Percentiles rank a stretch among this genome's conserved stretches.
Evolutionary conservation across 176 grass and related monocot species (phyloP).

Genomic region (Musa schizocarpa): DNA sequence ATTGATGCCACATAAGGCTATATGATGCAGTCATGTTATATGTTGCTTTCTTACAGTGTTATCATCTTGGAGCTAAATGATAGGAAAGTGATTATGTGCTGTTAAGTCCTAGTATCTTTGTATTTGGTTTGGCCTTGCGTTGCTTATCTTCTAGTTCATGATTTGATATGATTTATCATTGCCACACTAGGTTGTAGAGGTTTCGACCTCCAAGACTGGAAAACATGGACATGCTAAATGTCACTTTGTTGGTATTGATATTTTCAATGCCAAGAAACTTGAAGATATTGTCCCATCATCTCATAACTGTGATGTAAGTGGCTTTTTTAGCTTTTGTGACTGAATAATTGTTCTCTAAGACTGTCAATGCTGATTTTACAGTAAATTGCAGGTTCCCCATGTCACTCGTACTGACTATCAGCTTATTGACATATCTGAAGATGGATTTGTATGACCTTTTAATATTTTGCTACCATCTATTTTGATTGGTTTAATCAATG

Average conservation of each 20-base stretch:
- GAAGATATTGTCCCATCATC: constrained; percentile 59
- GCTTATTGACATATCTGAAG: constrained; percentile 56
- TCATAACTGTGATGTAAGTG: constrained; percentile 51
- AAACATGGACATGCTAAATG: constrained; percentile 49
- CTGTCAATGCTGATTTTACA: neutral
- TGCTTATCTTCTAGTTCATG: neutral
- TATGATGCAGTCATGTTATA: too few species aligned
- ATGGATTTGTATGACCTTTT: constrained; percentile 44
- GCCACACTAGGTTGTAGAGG: constrained; percentile 33
- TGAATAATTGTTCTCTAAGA: neutral
- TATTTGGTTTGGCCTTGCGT: neutral
- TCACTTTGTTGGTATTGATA: constrained; percentile 49
- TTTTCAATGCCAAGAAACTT: constrained; percentile 39
- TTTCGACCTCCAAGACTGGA: constrained; percentile 52
- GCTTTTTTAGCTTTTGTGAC: neutral
- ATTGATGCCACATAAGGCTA: too few species aligned
- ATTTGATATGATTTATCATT: neutral
- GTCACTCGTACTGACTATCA: constrained; percentile 44
- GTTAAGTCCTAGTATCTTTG: too few species aligned
- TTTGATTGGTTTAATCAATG: neutral
- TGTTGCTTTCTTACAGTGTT: too few species aligned
- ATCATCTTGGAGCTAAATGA: too few species aligned
- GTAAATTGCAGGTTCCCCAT: constrained; percentile 37
- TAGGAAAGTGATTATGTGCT: too few species aligned
- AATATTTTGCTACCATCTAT: neutral